Evolutionary conservation across 169 alveolate genomes (phyloP).

Genomic region (Plasmodium gaboni): DNA sequence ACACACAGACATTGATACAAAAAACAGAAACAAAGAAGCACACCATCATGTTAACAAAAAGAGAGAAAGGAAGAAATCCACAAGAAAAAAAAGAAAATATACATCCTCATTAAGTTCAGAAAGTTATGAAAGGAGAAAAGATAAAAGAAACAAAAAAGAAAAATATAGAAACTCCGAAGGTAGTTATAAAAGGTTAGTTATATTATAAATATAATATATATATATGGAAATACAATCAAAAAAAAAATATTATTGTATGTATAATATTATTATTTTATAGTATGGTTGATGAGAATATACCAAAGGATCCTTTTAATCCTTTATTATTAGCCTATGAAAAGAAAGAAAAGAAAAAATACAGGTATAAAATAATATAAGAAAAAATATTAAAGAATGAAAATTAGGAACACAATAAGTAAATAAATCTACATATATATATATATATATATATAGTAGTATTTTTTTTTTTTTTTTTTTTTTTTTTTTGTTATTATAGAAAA

Average conservation of each 20-base stretch:
- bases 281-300: conserved; percentile 38
- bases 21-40: conserved; percentile 10
- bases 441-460: not conserved
- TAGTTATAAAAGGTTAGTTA: conserved; percentile 30
- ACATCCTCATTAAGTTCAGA: conserved; percentile 16
- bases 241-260: not conserved
- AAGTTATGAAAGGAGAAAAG: conserved; percentile 33
- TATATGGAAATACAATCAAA: not conserved
- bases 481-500: not conserved
- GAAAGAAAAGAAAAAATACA: conserved; percentile 13
- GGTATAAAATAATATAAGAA: conserved; percentile 6
- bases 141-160: conserved; percentile 17
- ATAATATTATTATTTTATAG: conserved; percentile 23
- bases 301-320: conserved; percentile 75
- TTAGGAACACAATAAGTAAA: not conserved
- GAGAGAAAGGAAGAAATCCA: not conserved
- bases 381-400: not conserved
- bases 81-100: too few relatives aligned
- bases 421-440: conserved; percentile 1
- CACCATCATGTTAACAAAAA: not conserved
- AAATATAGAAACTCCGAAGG: conserved; percentile 28
- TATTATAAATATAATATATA: not conserved
- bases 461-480: too few relatives aligned
- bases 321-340: conserved; percentile 63
- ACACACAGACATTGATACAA: not conserved